Percentiles rank a stretch among this genome's conserved stretches.
Evolutionary conservation across 148 eudicot genomes (phyloP).

Genomic region (Oxyria digyna): DNA sequence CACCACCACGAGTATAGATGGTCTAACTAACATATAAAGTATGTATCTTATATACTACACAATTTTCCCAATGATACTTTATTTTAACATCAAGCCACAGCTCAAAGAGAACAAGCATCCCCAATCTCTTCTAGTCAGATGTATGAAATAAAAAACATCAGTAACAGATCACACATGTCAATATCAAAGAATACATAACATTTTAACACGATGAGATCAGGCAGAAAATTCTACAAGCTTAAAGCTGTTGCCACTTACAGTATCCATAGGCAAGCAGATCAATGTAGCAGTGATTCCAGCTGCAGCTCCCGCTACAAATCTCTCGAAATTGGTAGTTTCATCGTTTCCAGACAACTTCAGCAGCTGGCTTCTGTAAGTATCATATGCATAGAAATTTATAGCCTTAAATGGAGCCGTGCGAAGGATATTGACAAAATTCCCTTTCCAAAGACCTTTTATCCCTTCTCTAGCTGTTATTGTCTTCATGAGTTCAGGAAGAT

Average conservation of each 20-base stretch:
- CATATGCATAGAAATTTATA: constrained; percentile 92
- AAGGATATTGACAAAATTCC: constrained; percentile 92
- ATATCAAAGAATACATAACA: neutral
- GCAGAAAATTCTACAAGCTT: neutral
- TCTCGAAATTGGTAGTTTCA: constrained; percentile 81
- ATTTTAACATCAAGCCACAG: neutral
- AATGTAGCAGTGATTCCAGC: constrained; percentile 95
- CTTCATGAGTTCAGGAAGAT: constrained; percentile 61
- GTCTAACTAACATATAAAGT: neutral
- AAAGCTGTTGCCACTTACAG: constrained; percentile 38
- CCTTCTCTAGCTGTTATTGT: constrained; percentile 76
- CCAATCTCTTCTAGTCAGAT: neutral
- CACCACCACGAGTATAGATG: no score
- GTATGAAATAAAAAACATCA: neutral
- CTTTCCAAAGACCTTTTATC: constrained; percentile 92
- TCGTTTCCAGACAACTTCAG: constrained; percentile 60
- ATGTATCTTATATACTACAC: neutral
- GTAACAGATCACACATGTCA: neutral
- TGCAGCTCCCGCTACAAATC: constrained; percentile 88
- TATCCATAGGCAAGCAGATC: constrained; percentile 96
- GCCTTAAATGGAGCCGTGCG: constrained; percentile 96
- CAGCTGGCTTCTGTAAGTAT: constrained; percentile 67
- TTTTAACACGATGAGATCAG: neutral
- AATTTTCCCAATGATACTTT: neutral
- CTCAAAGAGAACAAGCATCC: neutral